phyloP scores from a whole-genome alignment of 495 filamentous ascomycete species.

The Venustampulla echinocandica region DNA sequence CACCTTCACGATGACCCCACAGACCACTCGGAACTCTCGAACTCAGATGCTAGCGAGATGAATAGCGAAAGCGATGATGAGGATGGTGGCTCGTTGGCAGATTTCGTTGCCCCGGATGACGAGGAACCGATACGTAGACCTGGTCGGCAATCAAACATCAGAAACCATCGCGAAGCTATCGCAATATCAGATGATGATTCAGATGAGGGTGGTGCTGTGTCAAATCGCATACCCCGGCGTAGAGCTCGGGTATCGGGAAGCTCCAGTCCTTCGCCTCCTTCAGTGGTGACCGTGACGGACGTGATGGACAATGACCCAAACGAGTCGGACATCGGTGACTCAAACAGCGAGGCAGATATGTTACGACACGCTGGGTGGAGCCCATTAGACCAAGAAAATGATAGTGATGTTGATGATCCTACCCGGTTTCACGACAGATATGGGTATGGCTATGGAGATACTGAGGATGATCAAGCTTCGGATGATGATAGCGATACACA shows the following conservation, averaged over 20 bases:
- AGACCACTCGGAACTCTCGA: slow-evolving; percentile 1
- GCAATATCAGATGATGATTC: slow-evolving; percentile 21
- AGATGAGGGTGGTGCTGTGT: slow-evolving; percentile 22
- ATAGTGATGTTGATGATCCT: slow-evolving; percentile 12
- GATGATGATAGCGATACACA: slow-evolving; percentile 23
- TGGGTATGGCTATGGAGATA: slow-evolving; percentile 1
- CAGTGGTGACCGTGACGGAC: slow-evolving; percentile 1
- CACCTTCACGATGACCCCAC: slow-evolving; percentile 2
- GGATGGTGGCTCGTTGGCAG: slow-evolving; percentile 16
- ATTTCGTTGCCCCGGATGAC: slow-evolving; percentile 19
- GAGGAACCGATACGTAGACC: slow-evolving; percentile 5
- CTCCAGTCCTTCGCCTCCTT: background rate
- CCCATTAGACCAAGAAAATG: slow-evolving; percentile 16
- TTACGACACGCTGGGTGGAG: slow-evolving; percentile 21
- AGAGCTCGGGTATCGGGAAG: background rate
- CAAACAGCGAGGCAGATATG: slow-evolving; percentile 13
- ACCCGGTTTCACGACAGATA: background rate
- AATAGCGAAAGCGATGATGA: slow-evolving; percentile 11
- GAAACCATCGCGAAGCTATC: background rate
- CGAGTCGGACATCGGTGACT: slow-evolving; percentile 19
- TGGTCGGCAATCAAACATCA: background rate
- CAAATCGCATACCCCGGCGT: slow-evolving; percentile 11
- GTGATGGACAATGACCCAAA: slow-evolving; percentile 6
- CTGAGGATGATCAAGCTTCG: slow-evolving; percentile 10
- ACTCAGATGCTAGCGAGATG: slow-evolving; percentile 9